These are phyloP conservation scores for Ormosia emarginata DNA, from an alignment of 306 rosid species.

Conservation along the genomic window DNA sequence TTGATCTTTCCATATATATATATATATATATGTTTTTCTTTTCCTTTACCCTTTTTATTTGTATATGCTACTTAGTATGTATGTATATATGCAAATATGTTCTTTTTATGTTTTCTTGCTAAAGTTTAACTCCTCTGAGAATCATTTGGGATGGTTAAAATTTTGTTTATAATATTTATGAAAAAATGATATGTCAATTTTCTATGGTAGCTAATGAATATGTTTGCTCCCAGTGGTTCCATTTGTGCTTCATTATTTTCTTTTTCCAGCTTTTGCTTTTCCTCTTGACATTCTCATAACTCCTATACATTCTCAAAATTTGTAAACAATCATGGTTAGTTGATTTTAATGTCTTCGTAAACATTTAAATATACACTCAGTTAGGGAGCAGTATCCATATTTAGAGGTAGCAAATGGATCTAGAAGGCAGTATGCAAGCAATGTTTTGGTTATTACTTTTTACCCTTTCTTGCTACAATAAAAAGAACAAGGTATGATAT, in stretches of 20 bases:
- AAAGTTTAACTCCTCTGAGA: background rate
- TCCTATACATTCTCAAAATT: no score
- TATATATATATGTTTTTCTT: no score
- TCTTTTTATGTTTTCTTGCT: conserved; percentile 4
- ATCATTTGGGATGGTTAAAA: background rate
- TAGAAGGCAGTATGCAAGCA: no score
- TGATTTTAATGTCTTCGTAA: no score
- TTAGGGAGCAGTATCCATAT: no score
- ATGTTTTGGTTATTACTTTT: no score
- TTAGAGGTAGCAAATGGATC: no score
- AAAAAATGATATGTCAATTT: background rate
- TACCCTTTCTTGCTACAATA: no score
- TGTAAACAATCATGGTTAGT: no score
- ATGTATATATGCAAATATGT: background rate
- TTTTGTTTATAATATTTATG: background rate
- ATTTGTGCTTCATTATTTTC: background rate
- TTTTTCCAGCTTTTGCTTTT: background rate
- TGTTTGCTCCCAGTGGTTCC: background rate
- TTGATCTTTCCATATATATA: no score
- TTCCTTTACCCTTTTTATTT: background rate
- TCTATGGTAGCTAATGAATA: background rate
- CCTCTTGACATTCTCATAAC: background rate
- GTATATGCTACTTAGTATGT: background rate
- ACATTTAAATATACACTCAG: no score
- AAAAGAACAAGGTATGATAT: no score